Percentiles rank a stretch among this genome's conserved stretches.
These are phyloP conservation scores for Mimosa bimucronata DNA, from an alignment of 306 rosid genomes.

Conservation along the genomic window DNA sequence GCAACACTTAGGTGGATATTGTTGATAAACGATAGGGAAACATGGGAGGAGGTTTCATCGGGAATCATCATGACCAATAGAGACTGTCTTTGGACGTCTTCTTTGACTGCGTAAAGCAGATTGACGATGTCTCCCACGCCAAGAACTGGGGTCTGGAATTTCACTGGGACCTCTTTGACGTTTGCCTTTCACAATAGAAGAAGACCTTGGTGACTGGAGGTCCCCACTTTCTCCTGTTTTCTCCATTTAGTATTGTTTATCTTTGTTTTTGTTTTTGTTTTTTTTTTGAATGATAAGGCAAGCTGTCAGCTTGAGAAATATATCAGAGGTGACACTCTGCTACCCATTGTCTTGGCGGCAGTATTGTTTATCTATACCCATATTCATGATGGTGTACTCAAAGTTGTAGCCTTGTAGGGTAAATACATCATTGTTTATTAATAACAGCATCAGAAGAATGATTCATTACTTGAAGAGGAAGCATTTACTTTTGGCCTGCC, in stretches of 20 bases:
- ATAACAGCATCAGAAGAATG: not conserved
- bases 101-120: slow-evolving; percentile 12
- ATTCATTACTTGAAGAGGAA: slow-evolving; percentile 3
- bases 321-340: no score
- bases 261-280: no score
- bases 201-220: not conserved
- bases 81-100: slow-evolving; percentile 16
- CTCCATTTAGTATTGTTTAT: slow-evolving; percentile 6
- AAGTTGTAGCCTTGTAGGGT: not conserved
- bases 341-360: no score
- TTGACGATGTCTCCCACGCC: slow-evolving; percentile 21
- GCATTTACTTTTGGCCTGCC: not conserved
- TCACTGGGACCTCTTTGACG: slow-evolving; percentile 17
- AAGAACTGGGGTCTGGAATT: not conserved
- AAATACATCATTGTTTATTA: not conserved
- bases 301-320: no score
- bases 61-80: not conserved
- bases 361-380: not conserved
- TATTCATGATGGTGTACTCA: not conserved
- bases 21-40: not conserved
- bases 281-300: no score
- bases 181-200: not conserved
- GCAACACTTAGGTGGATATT: slow-evolving; percentile 14
- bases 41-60: not conserved
- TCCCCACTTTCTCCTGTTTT: not conserved